phyloP scores from a whole-genome alignment of 768 basidiomycete species.

The Psilocybe azurescens region DNA sequence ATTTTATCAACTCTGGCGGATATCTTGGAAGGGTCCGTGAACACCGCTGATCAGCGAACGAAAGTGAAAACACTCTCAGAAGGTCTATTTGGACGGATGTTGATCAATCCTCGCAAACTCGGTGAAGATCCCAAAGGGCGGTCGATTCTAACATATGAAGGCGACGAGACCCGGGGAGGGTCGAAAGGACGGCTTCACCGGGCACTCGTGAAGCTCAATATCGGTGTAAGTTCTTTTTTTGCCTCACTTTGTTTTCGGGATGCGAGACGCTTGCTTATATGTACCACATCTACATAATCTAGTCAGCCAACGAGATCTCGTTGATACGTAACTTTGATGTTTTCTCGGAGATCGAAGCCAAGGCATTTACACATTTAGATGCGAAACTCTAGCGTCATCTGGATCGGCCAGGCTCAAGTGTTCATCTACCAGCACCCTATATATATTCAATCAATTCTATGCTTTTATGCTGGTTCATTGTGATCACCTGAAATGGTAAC shows the following conservation, averaged over 20 bases:
- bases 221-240: constrained; percentile 48
- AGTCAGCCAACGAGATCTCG: constrained; percentile 57
- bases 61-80: constrained; percentile 51
- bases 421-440: background rate
- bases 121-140: constrained; percentile 48
- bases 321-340: constrained; percentile 72
- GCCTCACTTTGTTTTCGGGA: background rate
- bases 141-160: constrained; percentile 65
- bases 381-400: constrained; percentile 32
- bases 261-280: background rate
- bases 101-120: constrained; percentile 55
- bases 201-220: constrained; percentile 51
- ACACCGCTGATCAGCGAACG: constrained; percentile 50
- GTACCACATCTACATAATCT: constrained; percentile 11
- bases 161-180: constrained; percentile 72
- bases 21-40: constrained; percentile 48
- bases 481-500: no score
- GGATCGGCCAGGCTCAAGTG: background rate
- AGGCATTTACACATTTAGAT: constrained; percentile 27
- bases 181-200: constrained; percentile 65
- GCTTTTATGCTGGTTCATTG: no score
- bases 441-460: no score
- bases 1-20: constrained; percentile 64
- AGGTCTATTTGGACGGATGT: constrained; percentile 65
- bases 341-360: constrained; percentile 55